A percentile compares a stretch with the other conserved stretches of the same genome.
Evolutionary conservation across 2,329 filamentous ascomycete species (phyloP).

Genomic region (Tolypocladium cylindrosporum): DNA sequence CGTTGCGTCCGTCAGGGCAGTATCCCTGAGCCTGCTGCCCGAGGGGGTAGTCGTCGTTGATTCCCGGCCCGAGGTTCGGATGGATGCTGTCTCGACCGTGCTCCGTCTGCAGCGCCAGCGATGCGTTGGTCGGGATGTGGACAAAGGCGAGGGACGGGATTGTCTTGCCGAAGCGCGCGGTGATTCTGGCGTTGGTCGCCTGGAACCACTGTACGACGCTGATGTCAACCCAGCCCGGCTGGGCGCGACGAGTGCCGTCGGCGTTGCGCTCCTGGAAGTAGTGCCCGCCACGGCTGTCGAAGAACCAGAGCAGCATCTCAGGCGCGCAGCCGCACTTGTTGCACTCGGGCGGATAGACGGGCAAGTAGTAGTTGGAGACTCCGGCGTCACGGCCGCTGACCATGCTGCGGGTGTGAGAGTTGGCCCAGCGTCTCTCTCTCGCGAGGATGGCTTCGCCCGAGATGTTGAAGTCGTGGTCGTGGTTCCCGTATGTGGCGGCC

Average conservation of each 20-base stretch:
- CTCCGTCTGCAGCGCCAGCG: conserved; percentile 25
- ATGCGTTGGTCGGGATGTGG: conserved; percentile 36
- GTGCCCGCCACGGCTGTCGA: conserved; percentile 54
- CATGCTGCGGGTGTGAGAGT: conserved; percentile 30
- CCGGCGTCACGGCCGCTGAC: conserved; percentile 24
- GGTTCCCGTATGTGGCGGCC: conserved; percentile 64
- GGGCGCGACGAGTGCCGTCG: conserved; percentile 17
- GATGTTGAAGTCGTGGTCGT: conserved; percentile 53
- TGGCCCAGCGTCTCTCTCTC: conserved; percentile 28
- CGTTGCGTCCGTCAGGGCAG: conserved; percentile 28
- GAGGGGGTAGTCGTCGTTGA: conserved; percentile 33
- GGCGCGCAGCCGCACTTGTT: conserved; percentile 21
- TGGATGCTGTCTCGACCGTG: conserved; percentile 17
- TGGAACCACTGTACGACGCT: conserved; percentile 36
- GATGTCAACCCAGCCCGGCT: conserved; percentile 35
- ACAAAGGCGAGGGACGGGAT: conserved; percentile 39
- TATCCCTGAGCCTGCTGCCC: conserved; percentile 33
- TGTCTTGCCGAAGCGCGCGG: conserved; percentile 15
- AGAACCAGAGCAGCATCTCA: conserved; percentile 57
- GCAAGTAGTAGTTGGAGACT: conserved; percentile 37
- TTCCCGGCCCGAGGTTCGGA: conserved; percentile 28
- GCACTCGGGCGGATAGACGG: conserved; percentile 29
- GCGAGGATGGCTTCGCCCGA: conserved; percentile 32
- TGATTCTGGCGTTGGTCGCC: conserved; percentile 18
- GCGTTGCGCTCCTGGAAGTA: conserved; percentile 30